Base-by-base conservation (phyloP, 805 yeast genomes). In the Brettanomyces anomalus region DNA sequence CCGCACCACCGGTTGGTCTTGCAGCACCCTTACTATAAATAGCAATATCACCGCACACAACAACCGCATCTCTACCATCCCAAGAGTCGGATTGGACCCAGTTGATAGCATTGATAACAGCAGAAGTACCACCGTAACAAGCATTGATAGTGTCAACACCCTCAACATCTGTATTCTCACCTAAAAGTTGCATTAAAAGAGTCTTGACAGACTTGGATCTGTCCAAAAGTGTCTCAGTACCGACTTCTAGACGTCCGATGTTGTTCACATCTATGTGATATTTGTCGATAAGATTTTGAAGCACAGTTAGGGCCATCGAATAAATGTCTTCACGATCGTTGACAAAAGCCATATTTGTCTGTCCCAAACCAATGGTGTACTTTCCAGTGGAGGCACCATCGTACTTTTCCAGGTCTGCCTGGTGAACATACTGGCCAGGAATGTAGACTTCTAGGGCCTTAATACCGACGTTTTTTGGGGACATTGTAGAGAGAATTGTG, bases 1-100 rank as follows among this genome's bases (percentile, higher is more conserved):
- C 98, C 43, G 95, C 97, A 71, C 98, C 98, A 65, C 98, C 98
- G 42, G 98, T 93, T 60, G 98, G 98, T 75, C 98, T 83, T 44
- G 98, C 98, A 33, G 95, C 83, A 63, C 98, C 98, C 70, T 89
- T 78, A 57, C 89, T 88, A 68, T 93, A 93, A 54, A 93, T 81
- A 60, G 98, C 98, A 65, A 93, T 93, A 67, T 93, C 98, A 67
- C 97, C 97, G 61, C 93, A 81, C 18, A 90, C 96, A 44, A 90
- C 98, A 57, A 93, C 77, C 44, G 97, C 97, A 59, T 90, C 88
- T 66, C 97, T 80, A 50, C 98, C 98, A 60, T 93, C 98, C 98
- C 98, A 93, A 36, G 90, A 74, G 24, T 86, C 78, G 28, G 96
- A 86, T 70, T 93, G 97, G 52, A 93, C 67, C 97, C 98, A 93